phyloP scores from a whole-genome alignment of 176 grass and related monocot genomes.

The Aegilops bicornis region DNA sequence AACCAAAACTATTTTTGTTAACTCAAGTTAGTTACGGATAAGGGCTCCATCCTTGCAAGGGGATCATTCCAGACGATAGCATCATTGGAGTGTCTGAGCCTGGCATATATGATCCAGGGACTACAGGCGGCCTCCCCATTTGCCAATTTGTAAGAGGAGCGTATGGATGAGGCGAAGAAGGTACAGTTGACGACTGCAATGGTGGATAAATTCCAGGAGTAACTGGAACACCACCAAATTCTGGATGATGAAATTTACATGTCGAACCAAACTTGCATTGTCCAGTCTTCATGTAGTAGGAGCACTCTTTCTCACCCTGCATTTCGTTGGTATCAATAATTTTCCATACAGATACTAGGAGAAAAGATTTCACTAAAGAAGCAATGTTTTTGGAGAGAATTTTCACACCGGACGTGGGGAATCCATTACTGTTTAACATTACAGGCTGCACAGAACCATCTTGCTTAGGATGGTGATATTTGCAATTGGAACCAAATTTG shows the following conservation, averaged over 20 bases:
- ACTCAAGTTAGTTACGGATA: constrained; percentile 56
- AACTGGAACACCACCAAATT: constrained; percentile 45
- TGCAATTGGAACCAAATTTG: constrained; percentile 88
- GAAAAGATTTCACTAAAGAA: constrained; percentile 11
- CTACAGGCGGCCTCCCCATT: constrained; percentile 64
- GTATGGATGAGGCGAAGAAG: constrained; percentile 65
- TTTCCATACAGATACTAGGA: not conserved
- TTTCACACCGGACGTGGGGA: constrained; percentile 69
- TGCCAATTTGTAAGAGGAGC: constrained; percentile 65
- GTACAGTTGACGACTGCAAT: constrained; percentile 55
- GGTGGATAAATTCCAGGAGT: constrained; percentile 66
- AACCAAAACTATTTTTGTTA: constrained; percentile 2
- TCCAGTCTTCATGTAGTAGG: constrained; percentile 96
- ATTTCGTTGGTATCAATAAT: constrained; percentile 30
- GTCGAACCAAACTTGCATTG: constrained; percentile 84
- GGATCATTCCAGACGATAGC: constrained; percentile 76
- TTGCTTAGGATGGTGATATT: constrained; percentile 95
- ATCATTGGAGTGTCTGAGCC: constrained; percentile 73
- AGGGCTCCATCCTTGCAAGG: constrained; percentile 85
- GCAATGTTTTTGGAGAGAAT: constrained; percentile 18
- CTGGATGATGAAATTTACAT: constrained; percentile 96
- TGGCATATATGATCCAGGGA: constrained; percentile 66
- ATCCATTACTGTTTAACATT: constrained; percentile 76
- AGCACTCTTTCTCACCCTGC: constrained; percentile 98
- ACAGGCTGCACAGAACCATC: constrained; percentile 52